Evolutionary conservation across 139 green algal species (phyloP), one percentile per base, ranked within the genome.

Genomic region (Coelastrella sp.): DNA sequence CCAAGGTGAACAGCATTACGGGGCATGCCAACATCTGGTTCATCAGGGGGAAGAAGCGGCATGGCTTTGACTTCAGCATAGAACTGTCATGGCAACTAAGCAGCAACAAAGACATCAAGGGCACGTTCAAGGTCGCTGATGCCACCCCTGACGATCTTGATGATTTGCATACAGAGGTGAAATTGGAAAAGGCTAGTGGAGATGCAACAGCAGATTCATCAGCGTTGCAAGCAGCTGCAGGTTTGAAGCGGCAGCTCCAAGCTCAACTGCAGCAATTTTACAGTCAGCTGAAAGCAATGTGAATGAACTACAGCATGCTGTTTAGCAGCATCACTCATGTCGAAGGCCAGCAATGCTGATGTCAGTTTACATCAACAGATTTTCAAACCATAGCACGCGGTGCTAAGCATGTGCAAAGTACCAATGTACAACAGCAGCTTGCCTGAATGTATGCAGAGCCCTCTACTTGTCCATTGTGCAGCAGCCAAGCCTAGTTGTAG

Each of bases 11-110:
- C 19, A 32, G 34, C 11, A 38, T 75, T 27, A 66, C n/a, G 23
- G 82, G 82, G 2, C 34, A 87, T 40, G 82, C 82, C 25, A n/a
- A 82, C 37, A 67, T 87, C 40, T 81, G 69, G 66, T 84, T 91
- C 60, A 84, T 89, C 17, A 43, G 88, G 1, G 88, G 88, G 69
- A 89, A 88, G 71, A 88, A 88, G 69, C 85, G 66, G 2, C 40
- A 67, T 37, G 85, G 78, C 23, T 89, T 89, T 51, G 85, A 86
- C 19, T 86, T 89, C 48, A n/a, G 83, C 57, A 32, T 85, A 9
- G 63, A 73, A 38, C 19, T 67, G 11, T 5, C 25, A 9, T 88
- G 75, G 72, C 30, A 50, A 19, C 4, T 63, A 19, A 5, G 32
- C n/a, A 27, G 71, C 32, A 30, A 53, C 21, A 32, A 34, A 68